Conservation (phyloP, 2,329 filamentous ascomycete species). For the Diaporthe sp. region DNA sequence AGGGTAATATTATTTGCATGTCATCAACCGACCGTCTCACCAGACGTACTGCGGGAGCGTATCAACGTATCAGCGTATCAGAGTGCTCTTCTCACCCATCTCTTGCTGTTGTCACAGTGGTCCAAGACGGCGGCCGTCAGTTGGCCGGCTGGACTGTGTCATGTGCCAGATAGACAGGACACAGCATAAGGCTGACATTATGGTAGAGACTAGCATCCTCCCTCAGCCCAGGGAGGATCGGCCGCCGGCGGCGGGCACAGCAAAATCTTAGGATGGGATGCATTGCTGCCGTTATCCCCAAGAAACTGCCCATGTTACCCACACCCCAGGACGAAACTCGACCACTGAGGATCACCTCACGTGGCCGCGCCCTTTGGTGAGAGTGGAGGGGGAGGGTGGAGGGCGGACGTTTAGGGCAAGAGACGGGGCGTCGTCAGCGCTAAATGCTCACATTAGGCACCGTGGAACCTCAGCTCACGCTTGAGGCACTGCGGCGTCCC, state of each 20-base stretch:
- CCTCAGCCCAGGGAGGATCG: conserved; percentile 13
- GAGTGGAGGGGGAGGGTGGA: not conserved
- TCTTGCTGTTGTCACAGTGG: not conserved
- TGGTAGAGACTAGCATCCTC: not conserved
- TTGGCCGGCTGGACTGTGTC: not conserved
- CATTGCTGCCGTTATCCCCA: not conserved
- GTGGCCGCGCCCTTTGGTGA: not conserved
- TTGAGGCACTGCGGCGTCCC: not conserved
- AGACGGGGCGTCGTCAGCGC: conserved; percentile 1
- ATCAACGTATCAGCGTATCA: too few species aligned
- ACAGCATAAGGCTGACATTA: conserved; percentile 19
- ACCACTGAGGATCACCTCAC: conserved; percentile 9
- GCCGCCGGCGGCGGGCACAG: not conserved
- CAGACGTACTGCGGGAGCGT: not conserved
- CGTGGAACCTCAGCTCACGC: conserved; percentile 7
- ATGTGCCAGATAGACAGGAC: not conserved
- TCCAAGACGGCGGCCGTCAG: not conserved
- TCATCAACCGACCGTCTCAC: not conserved
- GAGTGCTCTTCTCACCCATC: not conserved
- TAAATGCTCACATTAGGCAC: conserved; percentile 21
- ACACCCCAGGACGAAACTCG: not conserved
- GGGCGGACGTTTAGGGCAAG: not conserved
- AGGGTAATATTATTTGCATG: not conserved
- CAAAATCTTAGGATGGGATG: not conserved
- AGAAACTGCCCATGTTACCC: not conserved